These are phyloP conservation scores for Fomitopsis palustris DNA, from an alignment of 1,284 basidiomycete genomes.

Conservation along the genomic window DNA sequence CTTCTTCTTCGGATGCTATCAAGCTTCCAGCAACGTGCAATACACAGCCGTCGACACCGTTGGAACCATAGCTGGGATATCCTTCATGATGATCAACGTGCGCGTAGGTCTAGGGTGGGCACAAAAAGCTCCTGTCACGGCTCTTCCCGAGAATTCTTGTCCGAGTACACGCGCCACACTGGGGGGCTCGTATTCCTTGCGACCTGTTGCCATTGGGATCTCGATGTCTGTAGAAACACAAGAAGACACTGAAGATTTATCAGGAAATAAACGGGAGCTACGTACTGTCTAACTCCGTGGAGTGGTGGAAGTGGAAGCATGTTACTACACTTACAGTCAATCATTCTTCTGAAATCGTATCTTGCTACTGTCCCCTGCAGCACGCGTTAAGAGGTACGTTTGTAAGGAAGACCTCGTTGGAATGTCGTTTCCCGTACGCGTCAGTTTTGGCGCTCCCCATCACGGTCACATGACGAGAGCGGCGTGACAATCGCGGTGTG, in stretches of 20 bases:
- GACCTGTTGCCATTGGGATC: neutral
- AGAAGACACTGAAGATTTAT: neutral
- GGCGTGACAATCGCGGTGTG: too few relatives aligned
- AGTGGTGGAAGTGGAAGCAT: too few relatives aligned
- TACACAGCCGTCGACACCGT: neutral
- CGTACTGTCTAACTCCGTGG: neutral
- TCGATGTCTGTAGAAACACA: neutral
- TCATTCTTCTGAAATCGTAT: too few relatives aligned
- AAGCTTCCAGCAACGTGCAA: neutral
- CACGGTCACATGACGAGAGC: neutral
- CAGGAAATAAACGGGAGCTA: neutral
- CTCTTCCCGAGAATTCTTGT: neutral
- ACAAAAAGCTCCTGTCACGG: neutral
- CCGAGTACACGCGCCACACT: neutral
- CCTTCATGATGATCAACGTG: conserved; percentile 5
- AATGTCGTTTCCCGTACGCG: too few relatives aligned
- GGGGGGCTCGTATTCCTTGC: neutral
- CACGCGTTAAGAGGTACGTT: too few relatives aligned
- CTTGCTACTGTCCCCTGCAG: too few relatives aligned
- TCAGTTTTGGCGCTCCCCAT: too few relatives aligned
- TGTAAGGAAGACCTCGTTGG: too few relatives aligned
- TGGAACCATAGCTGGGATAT: neutral
- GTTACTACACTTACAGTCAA: too few relatives aligned
- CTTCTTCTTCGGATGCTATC: neutral
- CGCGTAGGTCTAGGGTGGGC: conserved; percentile 1